Conservation (phyloP, 768 basidiomycete species). For the Daedalea quercina region DNA sequence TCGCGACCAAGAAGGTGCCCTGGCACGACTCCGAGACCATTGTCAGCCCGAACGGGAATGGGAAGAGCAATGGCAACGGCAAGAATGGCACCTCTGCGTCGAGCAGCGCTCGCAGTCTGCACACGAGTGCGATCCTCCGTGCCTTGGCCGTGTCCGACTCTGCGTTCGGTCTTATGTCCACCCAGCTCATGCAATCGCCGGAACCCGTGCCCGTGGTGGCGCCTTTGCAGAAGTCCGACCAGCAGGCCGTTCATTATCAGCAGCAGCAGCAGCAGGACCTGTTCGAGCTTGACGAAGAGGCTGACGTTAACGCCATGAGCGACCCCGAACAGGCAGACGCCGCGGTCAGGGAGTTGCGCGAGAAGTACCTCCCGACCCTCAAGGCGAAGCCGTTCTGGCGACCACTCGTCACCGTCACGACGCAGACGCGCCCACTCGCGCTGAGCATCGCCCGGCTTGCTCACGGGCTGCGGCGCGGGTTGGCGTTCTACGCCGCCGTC, state of each 20-base stretch:
- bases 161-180: background rate
- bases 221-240: background rate
- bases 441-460: slow-evolving; percentile 27
- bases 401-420: slow-evolving; percentile 32
- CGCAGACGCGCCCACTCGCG: slow-evolving; percentile 37
- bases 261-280: background rate
- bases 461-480: slow-evolving; percentile 25
- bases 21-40: slow-evolving; percentile 12
- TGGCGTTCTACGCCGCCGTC: slow-evolving; percentile 30
- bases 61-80: background rate
- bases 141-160: slow-evolving; percentile 6
- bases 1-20: slow-evolving; percentile 7
- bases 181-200: background rate
- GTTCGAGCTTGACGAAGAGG: slow-evolving; percentile 6
- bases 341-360: slow-evolving; percentile 14
- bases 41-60: background rate
- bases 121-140: slow-evolving; percentile 15
- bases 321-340: background rate
- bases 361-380: slow-evolving; percentile 24
- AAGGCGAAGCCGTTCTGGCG: slow-evolving; percentile 30
- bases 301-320: slow-evolving; percentile 1
- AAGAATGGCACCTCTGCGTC: slow-evolving; percentile 3
- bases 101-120: slow-evolving; percentile 10
- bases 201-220: background rate
- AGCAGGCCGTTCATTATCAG: background rate